Conservation (phyloP, 1,284 basidiomycete genomes). For the Ceratobasidium sp. region DNA sequence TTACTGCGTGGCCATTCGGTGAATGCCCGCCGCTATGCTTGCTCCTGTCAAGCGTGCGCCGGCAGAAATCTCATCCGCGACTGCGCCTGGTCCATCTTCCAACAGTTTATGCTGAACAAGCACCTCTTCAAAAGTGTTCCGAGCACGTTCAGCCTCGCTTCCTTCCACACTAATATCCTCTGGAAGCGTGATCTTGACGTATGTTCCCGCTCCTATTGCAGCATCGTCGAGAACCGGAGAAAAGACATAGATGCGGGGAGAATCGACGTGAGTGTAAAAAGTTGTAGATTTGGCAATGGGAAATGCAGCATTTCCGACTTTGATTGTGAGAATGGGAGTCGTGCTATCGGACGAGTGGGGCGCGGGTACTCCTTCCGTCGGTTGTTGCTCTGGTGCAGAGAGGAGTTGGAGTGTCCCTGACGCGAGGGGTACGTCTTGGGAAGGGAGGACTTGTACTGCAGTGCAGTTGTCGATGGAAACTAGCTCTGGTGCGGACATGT, state of each 20-base stretch:
- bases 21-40: not conserved
- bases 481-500: constrained; percentile 3
- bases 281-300: constrained; percentile 18
- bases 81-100: constrained; percentile 11
- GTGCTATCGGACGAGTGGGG: constrained; percentile 1
- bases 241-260: constrained; percentile 28
- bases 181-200: constrained; percentile 26
- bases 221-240: constrained; percentile 18
- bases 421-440: constrained; percentile 19
- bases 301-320: constrained; percentile 29
- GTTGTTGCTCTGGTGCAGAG: not conserved
- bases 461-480: constrained; percentile 23
- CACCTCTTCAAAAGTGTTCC: constrained; percentile 20
- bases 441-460: constrained; percentile 7
- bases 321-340: constrained; percentile 18
- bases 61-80: constrained; percentile 18
- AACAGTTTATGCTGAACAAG: constrained; percentile 20
- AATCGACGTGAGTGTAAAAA: constrained; percentile 26
- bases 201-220: constrained; percentile 16
- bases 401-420: constrained; percentile 22
- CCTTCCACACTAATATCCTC: constrained; percentile 8
- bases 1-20: constrained; percentile 6
- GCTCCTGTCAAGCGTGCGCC: constrained; percentile 5
- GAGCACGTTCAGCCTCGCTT: constrained; percentile 9
- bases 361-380: not conserved